Evolutionary conservation across 805 yeast species (phyloP).

Genomic region (Pichia cabralensis): DNA sequence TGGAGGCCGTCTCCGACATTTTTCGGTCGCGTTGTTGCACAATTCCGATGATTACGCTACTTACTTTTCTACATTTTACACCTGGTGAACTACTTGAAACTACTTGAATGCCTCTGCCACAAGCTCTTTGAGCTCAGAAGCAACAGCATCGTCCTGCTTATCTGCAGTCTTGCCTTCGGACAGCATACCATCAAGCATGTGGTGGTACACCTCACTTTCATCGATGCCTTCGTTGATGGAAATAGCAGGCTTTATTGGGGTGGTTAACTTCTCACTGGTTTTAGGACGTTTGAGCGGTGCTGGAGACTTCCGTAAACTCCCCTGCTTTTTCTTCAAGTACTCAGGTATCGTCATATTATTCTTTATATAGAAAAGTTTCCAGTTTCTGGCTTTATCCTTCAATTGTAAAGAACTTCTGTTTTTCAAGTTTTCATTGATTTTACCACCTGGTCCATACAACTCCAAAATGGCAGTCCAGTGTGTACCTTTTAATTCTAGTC

Average conservation of each 20-base stretch:
- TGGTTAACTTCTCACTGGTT: neutral
- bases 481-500: conserved; percentile 78
- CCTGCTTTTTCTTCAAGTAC: conserved; percentile 77
- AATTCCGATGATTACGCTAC: neutral
- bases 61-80: neutral
- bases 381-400: conserved; percentile 92
- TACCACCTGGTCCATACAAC: conserved; percentile 91
- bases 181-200: conserved; percentile 12
- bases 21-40: conserved; percentile 3
- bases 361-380: conserved; percentile 81
- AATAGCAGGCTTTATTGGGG: neutral
- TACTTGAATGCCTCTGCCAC: conserved; percentile 27
- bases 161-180: neutral
- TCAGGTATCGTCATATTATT: conserved; percentile 70
- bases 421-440: conserved; percentile 70
- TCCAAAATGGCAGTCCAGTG: conserved; percentile 90
- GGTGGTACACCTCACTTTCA: conserved; percentile 13
- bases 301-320: conserved; percentile 50
- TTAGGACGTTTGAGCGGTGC: conserved; percentile 3
- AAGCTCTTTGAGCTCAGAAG: conserved; percentile 23
- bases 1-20: too few relatives aligned
- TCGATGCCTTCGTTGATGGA: neutral
- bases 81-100: too few relatives aligned
- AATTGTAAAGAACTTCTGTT: conserved; percentile 86
- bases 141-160: conserved; percentile 13